These are phyloP conservation scores for Botryotinia globosa DNA, from an alignment of 2,329 filamentous ascomycete species.

Conservation along the genomic window DNA sequence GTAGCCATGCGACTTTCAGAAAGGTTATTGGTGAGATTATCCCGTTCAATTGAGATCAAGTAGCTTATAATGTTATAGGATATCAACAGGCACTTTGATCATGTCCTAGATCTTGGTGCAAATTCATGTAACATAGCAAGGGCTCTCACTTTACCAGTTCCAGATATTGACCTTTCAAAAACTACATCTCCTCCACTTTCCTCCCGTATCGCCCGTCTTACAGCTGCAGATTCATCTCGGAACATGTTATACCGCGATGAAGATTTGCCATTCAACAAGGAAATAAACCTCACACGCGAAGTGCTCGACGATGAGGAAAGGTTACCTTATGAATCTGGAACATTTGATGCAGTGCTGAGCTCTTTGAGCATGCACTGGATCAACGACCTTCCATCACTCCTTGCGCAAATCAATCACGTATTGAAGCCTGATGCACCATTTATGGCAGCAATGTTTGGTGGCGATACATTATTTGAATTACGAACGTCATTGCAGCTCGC, in stretches of 20 bases:
- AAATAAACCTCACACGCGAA: constrained; percentile 69
- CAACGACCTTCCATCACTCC: constrained; percentile 85
- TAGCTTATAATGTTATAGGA: constrained; percentile 53
- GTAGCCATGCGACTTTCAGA: constrained; percentile 82
- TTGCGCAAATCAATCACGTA: constrained; percentile 80
- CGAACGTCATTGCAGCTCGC: constrained; percentile 91
- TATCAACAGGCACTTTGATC: constrained; percentile 83
- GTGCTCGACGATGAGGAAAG: constrained; percentile 73
- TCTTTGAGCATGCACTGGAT: constrained; percentile 94
- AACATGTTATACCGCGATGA: constrained; percentile 78
- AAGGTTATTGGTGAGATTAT: constrained; percentile 64
- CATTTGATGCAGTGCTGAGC: constrained; percentile 87
- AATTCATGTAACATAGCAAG: constrained; percentile 94
- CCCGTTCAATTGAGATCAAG: constrained; percentile 7
- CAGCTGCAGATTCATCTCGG: constrained; percentile 78
- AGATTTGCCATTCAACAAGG: constrained; percentile 68
- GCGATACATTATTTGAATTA: constrained; percentile 89
- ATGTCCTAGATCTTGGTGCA: constrained; percentile 87
- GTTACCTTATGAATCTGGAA: constrained; percentile 70
- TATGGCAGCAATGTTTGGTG: constrained; percentile 93
- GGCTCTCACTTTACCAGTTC: constrained; percentile 69
- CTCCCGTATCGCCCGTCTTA: constrained; percentile 68
- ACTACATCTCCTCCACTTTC: constrained; percentile 62
- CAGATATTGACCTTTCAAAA: constrained; percentile 57
- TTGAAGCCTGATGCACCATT: constrained; percentile 91